Evolutionary conservation across 176 grass and related monocot species (phyloP).

Genomic region (Carex kokanica): DNA sequence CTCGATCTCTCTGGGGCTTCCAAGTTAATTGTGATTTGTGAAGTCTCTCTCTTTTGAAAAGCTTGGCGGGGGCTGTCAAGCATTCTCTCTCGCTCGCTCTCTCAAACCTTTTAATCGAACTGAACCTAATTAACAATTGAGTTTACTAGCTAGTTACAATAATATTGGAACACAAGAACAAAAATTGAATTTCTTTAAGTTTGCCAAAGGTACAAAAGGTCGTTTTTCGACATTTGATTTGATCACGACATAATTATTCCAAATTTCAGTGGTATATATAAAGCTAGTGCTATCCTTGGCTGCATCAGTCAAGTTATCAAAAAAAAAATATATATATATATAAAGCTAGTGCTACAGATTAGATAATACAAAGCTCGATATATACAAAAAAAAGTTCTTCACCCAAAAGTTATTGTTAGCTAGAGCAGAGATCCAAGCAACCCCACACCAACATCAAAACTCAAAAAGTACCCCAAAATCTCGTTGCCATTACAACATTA

Average conservation of each 20-base stretch:
- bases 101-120: not conserved
- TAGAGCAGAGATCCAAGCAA: conserved; percentile 3
- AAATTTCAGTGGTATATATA: not conserved
- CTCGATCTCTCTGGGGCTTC: too few relatives aligned
- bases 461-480: not conserved
- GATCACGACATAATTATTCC: not conserved
- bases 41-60: too few relatives aligned
- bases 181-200: not conserved
- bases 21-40: too few relatives aligned
- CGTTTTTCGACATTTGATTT: not conserved
- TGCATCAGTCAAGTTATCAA: too few relatives aligned
- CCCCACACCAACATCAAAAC: not conserved
- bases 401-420: conserved; percentile 33
- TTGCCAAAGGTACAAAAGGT: not conserved
- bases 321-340: too few relatives aligned
- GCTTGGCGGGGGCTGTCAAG: too few relatives aligned
- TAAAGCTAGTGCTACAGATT: not conserved
- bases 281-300: not conserved
- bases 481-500: conserved; percentile 30
- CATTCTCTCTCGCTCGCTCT: not conserved
- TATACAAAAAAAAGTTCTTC: conserved; percentile 20
- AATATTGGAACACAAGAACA: not conserved
- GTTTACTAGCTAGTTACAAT: not conserved
- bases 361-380: conserved; percentile 13
- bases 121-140: not conserved